Base-by-base conservation (phyloP, 2,329 filamentous ascomycete species). In the Aureobasidium musti region DNA sequence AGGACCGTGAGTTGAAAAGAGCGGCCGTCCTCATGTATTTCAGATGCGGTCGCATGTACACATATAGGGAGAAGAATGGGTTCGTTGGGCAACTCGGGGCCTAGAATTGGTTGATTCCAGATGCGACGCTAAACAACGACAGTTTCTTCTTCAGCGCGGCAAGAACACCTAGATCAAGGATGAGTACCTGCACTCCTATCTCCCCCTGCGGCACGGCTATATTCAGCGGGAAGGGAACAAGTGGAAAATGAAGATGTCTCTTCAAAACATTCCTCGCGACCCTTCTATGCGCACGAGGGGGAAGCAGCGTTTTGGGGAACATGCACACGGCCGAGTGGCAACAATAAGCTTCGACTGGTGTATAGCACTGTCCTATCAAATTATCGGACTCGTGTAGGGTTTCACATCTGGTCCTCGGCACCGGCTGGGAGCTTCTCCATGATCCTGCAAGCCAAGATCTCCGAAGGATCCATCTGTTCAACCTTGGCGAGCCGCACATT, bases 61-160 rank as follows among this genome's bases (percentile, higher is more conserved):
- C 41, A 37, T 49, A 41, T 28, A 39, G 26, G 41, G 30, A n/a
- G 59, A 61, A 33, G 39, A 23, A 52, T 21, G 23, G 21, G 45
- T 39, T 8, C 33, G 7, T 10, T 8, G 2, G n/a, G n/a, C n/a
- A n/a, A n/a, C n/a, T n/a, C n/a, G n/a, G 59, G 47, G 59, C 45
- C 59, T 63, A 63, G 59, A 50, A 39, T 63, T 35, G 4, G 59
- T 63, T 63, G 59, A 63, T 63, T 39, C 59, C 33, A 50, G 43
- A 49, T 30, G 45, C 57, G 59, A n/a, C 59, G 59, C 59, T 63
- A 63, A 28, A 52, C 47, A 63, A 19, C 13, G 57, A 61, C 57
- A 49, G 57, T 61, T 61, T 61, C 57, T 61, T 61, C 57, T 28
- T 39, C 53, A 30, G 19, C 33, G 39, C 54, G 37, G 39, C 37